phyloP scores from a whole-genome alignment of 495 filamentous ascomycete genomes.

The Annulohypoxylon moriforme region DNA sequence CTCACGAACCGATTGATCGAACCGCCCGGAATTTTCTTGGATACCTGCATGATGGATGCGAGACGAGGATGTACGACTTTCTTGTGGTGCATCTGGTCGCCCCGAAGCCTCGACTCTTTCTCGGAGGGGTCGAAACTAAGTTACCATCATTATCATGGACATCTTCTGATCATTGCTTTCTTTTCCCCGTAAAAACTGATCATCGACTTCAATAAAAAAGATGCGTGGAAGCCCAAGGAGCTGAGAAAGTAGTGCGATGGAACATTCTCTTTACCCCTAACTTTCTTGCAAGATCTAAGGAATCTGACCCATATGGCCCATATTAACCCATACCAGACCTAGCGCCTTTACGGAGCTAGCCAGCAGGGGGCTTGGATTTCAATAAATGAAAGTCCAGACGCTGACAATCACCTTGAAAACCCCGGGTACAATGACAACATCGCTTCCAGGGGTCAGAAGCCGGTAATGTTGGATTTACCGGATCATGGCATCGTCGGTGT shows the following conservation, averaged over 20 bases:
- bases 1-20: slow-evolving; percentile 39
- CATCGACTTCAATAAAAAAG: slow-evolving; percentile 19
- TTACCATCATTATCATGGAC: slow-evolving; percentile 10
- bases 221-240: not conserved
- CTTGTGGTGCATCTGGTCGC: slow-evolving; percentile 4
- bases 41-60: slow-evolving; percentile 36
- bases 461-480: not conserved
- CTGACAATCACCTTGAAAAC: slow-evolving; percentile 21
- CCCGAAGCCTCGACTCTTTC: slow-evolving; percentile 12
- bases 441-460: slow-evolving; percentile 18
- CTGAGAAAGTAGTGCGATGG: not conserved
- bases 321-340: slow-evolving; percentile 11
- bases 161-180: slow-evolving; percentile 9
- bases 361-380: slow-evolving; percentile 12
- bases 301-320: slow-evolving; percentile 33
- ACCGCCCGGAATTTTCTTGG: slow-evolving; percentile 46
- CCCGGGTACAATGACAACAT: slow-evolving; percentile 38
- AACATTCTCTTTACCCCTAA: not conserved
- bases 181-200: slow-evolving; percentile 9
- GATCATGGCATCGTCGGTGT: slow-evolving; percentile 5
- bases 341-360: slow-evolving; percentile 23
- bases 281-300: slow-evolving; percentile 27
- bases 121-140: not conserved
- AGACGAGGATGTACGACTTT: slow-evolving; percentile 31
- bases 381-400: slow-evolving; percentile 32